Base-by-base conservation (phyloP, 2,329 filamentous ascomycete species). In the Botrytis aclada region DNA sequence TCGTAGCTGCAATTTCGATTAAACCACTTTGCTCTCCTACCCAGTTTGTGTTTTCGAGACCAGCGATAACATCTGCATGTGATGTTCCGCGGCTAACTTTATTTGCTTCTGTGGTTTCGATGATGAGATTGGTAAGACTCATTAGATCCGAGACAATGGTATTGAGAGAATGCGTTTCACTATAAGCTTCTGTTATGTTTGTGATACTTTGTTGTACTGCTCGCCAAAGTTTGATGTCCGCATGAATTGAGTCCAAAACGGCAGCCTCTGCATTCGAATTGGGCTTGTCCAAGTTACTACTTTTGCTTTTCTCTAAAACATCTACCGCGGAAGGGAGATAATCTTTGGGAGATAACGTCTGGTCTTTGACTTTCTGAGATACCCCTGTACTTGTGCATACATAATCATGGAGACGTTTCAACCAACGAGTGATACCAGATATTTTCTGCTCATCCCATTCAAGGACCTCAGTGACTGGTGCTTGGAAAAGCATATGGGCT, bases 391-490 rank as follows among this genome's bases (percentile, higher is more conserved):
- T 64, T 12, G n/a, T 18, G 51, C 34, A 25, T 74, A 77, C 22
- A 37, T 73, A 65, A 1, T 78, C 75, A 51, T 78, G 62, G 84
- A 97, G 80, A 32, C 92, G 87, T 5, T 86, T 85, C 25, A 97
- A 86, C 94, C 94, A 97, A 70, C 94, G 88, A 67, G 92, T 92
- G 29, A 97, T 88, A 3, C 94, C 94, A 0, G 90, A 84, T 67
- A 97, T 95, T 81, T 94, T 95, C 58, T 87, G 84, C 79, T 93
- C 93, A 71, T 97, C 93, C 94, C 94, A 97, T 81, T 96, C 93
- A 2, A 97, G 86, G 1, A 96, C 88, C 72, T 97, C 94, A 60
- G 86, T 89, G 22, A 97, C 92, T 0, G 94, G 93, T 0, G 94
- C 94, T 78, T 95, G 92, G 84, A 97, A 97, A 10, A 97, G 86